Evolutionary conservation across 495 filamentous ascomycete genomes (phyloP), one percentile per base, ranked within the genome.

Genomic region (Podospora comata): DNA sequence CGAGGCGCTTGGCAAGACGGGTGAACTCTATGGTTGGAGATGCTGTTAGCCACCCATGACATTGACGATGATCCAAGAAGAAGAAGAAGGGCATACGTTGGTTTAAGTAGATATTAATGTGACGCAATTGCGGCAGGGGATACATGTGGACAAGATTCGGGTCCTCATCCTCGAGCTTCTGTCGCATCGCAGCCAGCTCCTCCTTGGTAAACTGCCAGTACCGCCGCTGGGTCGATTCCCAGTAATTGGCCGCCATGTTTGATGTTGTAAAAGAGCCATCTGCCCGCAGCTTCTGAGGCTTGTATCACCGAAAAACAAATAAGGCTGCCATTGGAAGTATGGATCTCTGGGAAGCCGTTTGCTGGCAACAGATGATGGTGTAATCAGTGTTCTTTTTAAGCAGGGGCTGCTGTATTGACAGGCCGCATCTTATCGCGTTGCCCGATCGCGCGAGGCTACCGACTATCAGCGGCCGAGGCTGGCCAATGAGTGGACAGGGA

Each of bases 211-310:
- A 97, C 67, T 92, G 89, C 96, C 96, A 99, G 79, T 91, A 85
- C 70, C 86, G 87, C 65, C 90, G 86, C 79, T 99, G 95, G 18
- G 93, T 93, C 62, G 94, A 97, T 65, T 90, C 91, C 95, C 96
- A 99, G 79, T 91, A 99, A 79, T 95, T 97, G 73, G 94, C 92
- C 64, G 95, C 93, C 95, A 99, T 99, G 16, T 57, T 63, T 48
- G 23, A 9, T 20, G 16, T 61, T 27, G 19, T 48, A 11, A 48
- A 48, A 48, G 13, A 48, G 9, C 39, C 39, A 16, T 3, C 39
- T 48, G 39, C 39, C 39, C 2, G 39, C 39, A 48, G 39, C 39
- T 11, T 48, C 2, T 16, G 1, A 13, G 39, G 39, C 39, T 48
- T 48, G 13, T 48, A 48, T 48, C 39, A 48, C 39, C 39, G 39